Evolutionary conservation across 257 asterid species (phyloP).

Genomic region (Haberlea rhodopensis): DNA sequence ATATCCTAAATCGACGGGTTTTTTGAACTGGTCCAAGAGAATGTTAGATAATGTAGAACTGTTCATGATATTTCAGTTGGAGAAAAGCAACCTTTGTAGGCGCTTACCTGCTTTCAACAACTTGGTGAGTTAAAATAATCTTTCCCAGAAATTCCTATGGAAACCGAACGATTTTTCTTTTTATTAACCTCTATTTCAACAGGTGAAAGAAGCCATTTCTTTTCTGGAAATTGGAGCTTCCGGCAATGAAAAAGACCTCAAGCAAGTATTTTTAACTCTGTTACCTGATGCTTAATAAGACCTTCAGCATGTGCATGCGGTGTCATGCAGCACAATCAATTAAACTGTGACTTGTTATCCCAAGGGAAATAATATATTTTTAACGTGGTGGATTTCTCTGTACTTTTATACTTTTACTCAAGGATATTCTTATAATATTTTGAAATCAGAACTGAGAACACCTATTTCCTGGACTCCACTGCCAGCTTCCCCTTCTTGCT

Average conservation of each 20-base stretch:
- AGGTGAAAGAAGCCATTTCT: slow-evolving; percentile 77
- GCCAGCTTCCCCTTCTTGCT: background rate
- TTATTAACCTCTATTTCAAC: slow-evolving; percentile 24
- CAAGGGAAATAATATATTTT: too few species aligned
- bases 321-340: background rate
- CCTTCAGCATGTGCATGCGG: background rate
- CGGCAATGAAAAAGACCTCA: slow-evolving; percentile 41
- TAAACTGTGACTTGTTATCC: too few species aligned
- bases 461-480: background rate
- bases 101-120: slow-evolving; percentile 46
- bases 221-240: slow-evolving; percentile 57
- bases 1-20: slow-evolving; percentile 16
- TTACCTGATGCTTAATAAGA: background rate
- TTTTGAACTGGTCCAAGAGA: slow-evolving; percentile 1
- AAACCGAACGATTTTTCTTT: background rate
- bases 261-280: slow-evolving; percentile 43
- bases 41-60: slow-evolving; percentile 18
- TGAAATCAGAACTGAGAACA: background rate
- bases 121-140: slow-evolving; percentile 48
- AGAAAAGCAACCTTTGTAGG: slow-evolving; percentile 61
- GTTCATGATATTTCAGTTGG: slow-evolving; percentile 55
- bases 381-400: background rate
- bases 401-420: background rate
- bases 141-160: slow-evolving; percentile 12
- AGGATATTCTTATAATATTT: background rate